phyloP scores from a whole-genome alignment of 2,329 filamentous ascomycete genomes.

The Conoideocrella luteorostrata region DNA sequence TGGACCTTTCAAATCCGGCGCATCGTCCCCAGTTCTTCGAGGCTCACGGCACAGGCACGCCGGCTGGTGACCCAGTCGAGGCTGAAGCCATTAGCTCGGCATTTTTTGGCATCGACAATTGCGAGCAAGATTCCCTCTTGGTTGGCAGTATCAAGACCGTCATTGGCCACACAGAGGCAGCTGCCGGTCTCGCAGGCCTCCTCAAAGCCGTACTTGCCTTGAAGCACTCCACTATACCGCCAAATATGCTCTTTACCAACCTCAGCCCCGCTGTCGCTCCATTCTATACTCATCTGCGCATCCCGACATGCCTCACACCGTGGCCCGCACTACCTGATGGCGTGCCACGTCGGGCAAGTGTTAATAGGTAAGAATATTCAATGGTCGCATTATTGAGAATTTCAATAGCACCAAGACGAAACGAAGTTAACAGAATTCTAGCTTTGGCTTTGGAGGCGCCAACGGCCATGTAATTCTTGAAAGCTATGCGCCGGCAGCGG shows the following conservation, averaged over 20 bases:
- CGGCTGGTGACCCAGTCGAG: constrained; percentile 19
- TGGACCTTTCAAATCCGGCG: constrained; percentile 16
- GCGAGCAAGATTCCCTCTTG: too few species aligned
- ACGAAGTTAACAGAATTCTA: too few species aligned
- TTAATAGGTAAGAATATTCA: too few species aligned
- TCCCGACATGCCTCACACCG: constrained; percentile 14
- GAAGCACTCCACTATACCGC: constrained; percentile 17
- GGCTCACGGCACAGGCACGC: constrained; percentile 34
- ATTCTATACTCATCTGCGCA: constrained; percentile 15
- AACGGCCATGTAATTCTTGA: constrained; percentile 38
- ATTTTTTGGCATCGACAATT: too few species aligned
- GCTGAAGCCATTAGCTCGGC: constrained; percentile 27
- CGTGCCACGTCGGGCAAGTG: constrained; percentile 29
- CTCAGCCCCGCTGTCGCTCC: constrained; percentile 22
- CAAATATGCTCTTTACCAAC: constrained; percentile 23
- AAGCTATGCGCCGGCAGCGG: background rate
- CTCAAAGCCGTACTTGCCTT: constrained; percentile 16
- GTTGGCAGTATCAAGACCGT: constrained; percentile 22
- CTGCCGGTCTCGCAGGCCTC: constrained; percentile 18
- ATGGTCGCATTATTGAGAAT: too few species aligned
- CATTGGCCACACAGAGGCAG: too few species aligned
- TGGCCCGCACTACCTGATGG: constrained; percentile 15
- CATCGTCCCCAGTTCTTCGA: constrained; percentile 22
- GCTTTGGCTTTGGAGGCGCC: constrained; percentile 44
- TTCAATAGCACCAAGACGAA: too few species aligned